Evolutionary conservation across 495 filamentous ascomycete genomes (phyloP).

Genomic region (Aspergillus sparsus): DNA sequence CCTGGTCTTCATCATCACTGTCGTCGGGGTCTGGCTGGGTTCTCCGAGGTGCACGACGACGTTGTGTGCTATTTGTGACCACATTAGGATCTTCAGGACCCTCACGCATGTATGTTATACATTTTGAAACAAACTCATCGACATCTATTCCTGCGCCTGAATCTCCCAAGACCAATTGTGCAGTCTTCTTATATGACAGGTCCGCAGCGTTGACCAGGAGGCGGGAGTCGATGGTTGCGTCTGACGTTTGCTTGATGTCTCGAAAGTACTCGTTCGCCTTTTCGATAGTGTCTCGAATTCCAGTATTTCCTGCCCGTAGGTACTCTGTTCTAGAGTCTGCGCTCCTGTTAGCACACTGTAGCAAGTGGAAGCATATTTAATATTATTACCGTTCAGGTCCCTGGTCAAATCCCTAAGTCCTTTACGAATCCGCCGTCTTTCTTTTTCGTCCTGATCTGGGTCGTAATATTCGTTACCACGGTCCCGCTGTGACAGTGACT

Average conservation of each 20-base stretch:
- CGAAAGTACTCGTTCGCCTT: conserved; percentile 64
- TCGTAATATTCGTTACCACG: conserved; percentile 65
- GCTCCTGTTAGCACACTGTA: conserved; percentile 11
- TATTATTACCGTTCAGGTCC: conserved; percentile 59
- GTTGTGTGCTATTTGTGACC: conserved; percentile 30
- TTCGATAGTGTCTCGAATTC: conserved; percentile 61
- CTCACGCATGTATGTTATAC: conserved; percentile 80
- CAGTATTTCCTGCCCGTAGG: conserved; percentile 58
- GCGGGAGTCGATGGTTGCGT: conserved; percentile 87
- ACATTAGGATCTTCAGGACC: conserved; percentile 40
- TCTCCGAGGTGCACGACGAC: conserved; percentile 33
- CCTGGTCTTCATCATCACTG: conserved; percentile 61
- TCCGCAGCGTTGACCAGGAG: conserved; percentile 78
- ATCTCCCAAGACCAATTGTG: conserved; percentile 69
- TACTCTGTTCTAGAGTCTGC: conserved; percentile 68
- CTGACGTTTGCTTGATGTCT: conserved; percentile 84
- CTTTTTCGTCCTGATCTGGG: conserved; percentile 81
- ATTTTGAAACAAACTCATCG: conserved; percentile 92
- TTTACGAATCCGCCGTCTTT: conserved; percentile 69
- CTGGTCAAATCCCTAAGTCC: conserved; percentile 65
- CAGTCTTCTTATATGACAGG: conserved; percentile 69
- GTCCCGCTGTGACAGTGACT: conserved; percentile 32
- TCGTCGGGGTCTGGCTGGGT: conserved; percentile 47
- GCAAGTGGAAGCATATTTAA: not conserved
- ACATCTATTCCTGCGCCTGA: conserved; percentile 74